Evolutionary conservation across 257 asterid species (phyloP).

Genomic region (Lycium barbarum): DNA sequence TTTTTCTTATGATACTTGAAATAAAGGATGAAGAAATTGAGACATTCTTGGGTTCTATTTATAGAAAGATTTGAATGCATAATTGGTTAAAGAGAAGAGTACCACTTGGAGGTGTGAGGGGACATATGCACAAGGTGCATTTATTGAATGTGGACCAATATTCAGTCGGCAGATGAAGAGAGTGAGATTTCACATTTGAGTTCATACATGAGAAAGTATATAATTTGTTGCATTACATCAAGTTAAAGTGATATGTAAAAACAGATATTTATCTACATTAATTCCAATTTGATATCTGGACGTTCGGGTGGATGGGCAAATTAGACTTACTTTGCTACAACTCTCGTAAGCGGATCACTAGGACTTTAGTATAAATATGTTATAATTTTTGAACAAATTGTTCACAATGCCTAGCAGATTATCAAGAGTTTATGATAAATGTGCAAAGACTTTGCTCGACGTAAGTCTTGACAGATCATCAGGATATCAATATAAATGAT

Average conservation of each 20-base stretch:
- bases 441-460: too few species aligned
- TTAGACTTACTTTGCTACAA: neutral
- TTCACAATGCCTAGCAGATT: too few species aligned
- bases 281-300: neutral
- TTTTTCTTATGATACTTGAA: neutral
- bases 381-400: neutral
- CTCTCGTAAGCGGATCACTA: too few species aligned
- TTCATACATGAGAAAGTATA: neutral
- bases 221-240: neutral
- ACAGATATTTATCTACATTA: neutral
- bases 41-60: neutral
- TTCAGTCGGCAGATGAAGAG: neutral
- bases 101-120: neutral
- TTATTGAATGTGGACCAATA: neutral
- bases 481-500: too few species aligned
- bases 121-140: neutral
- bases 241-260: neutral
- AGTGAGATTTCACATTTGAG: neutral
- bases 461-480: too few species aligned
- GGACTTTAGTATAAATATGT: neutral
- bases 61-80: neutral
- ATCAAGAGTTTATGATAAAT: too few species aligned
- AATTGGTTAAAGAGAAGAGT: neutral
- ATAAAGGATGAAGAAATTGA: neutral
- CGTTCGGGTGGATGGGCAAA: neutral